Conservation (phyloP, 2,329 filamentous ascomycete genomes). For the Davidsoniella eucalypti region DNA sequence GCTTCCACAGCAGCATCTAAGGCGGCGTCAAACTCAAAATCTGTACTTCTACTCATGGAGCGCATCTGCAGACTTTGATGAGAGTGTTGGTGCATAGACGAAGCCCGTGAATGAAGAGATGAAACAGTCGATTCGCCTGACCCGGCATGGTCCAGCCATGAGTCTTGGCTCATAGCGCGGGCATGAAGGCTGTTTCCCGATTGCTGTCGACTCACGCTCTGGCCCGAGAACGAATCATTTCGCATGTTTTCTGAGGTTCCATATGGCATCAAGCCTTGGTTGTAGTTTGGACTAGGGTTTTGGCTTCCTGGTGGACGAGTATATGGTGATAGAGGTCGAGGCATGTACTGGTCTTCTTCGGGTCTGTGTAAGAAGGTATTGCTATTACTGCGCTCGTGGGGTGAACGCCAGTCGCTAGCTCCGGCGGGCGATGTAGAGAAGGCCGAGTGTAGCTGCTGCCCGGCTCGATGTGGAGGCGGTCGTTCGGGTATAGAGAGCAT, state of each 20-base stretch:
- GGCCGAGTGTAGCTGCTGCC: slow-evolving; percentile 10
- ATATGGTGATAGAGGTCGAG: slow-evolving; percentile 53
- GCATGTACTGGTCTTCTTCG: slow-evolving; percentile 45
- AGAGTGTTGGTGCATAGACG: slow-evolving; percentile 40
- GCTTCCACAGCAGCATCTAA: slow-evolving; percentile 91
- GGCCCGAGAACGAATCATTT: neutral
- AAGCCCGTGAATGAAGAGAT: slow-evolving; percentile 66
- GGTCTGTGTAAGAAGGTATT: slow-evolving; percentile 27
- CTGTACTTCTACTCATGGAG: slow-evolving; percentile 52
- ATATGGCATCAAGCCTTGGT: slow-evolving; percentile 15
- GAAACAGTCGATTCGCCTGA: slow-evolving; percentile 66
- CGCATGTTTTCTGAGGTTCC: neutral
- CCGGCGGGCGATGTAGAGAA: slow-evolving; percentile 17
- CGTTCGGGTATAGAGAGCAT: slow-evolving; percentile 9
- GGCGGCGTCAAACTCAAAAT: slow-evolving; percentile 85
- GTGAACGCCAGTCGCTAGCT: slow-evolving; percentile 17
- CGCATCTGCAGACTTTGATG: slow-evolving; percentile 29
- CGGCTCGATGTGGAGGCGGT: slow-evolving; percentile 2
- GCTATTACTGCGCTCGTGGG: slow-evolving; percentile 8
- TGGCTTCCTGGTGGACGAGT: slow-evolving; percentile 33
- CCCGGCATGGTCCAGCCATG: slow-evolving; percentile 88
- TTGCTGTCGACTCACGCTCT: slow-evolving; percentile 4
- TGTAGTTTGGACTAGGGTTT: slow-evolving; percentile 20
- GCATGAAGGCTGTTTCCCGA: slow-evolving; percentile 22
- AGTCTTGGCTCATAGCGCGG: slow-evolving; percentile 55